Evolutionary conservation across 805 yeast species (phyloP).

Genomic region (Wickerhamomyces queroliae): DNA sequence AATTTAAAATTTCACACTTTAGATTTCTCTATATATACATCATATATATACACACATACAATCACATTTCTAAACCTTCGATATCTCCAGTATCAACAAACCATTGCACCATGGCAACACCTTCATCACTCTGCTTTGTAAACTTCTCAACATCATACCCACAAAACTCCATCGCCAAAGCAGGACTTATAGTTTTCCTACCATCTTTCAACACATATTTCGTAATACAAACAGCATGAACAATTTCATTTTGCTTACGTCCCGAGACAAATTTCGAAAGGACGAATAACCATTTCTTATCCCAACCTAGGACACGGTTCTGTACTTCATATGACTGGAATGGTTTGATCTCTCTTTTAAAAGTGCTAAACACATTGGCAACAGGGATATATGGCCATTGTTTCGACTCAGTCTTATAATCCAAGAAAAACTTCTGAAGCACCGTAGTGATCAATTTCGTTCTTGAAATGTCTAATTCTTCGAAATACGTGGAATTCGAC

Average conservation of each 20-base stretch:
- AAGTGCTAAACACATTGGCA: constrained; percentile 62
- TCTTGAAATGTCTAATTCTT: constrained; percentile 77
- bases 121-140: constrained; percentile 32
- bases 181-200: constrained; percentile 68
- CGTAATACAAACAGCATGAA: constrained; percentile 43
- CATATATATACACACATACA: background rate
- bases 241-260: constrained; percentile 37
- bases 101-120: constrained; percentile 33
- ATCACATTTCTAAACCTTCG: constrained; percentile 20
- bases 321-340: constrained; percentile 51
- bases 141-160: constrained; percentile 52
- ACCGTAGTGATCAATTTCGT: constrained; percentile 50
- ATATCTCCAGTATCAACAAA: constrained; percentile 31
- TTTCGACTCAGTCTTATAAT: constrained; percentile 36
- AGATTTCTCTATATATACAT: background rate
- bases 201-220: constrained; percentile 80
- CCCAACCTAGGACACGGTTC: constrained; percentile 73
- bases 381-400: constrained; percentile 56
- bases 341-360: constrained; percentile 68
- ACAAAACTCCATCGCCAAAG: constrained; percentile 46
- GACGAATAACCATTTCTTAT: constrained; percentile 78
- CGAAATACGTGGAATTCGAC: constrained; percentile 78
- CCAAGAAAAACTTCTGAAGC: constrained; percentile 50
- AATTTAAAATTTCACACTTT: background rate
- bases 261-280: constrained; percentile 52